phyloP scores from a whole-genome alignment of 768 basidiomycete genomes.

The Hygrocybe coccinea region DNA sequence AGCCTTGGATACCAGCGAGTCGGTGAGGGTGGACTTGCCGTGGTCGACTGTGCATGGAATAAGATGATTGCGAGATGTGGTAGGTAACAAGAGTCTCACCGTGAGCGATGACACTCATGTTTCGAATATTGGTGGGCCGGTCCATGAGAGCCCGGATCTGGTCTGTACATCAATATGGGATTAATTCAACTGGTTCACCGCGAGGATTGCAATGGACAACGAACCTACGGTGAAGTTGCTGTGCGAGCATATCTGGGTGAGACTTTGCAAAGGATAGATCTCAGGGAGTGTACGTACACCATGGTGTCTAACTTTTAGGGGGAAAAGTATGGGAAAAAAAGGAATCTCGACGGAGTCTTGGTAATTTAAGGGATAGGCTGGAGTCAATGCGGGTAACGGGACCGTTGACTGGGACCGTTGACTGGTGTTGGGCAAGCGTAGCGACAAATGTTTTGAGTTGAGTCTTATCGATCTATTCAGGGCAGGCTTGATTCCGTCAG shows the following conservation, averaged over 20 bases:
- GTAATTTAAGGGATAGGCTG: not conserved
- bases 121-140: slow-evolving; percentile 86
- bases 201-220: slow-evolving; percentile 28
- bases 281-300: slow-evolving; percentile 59
- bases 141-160: slow-evolving; percentile 89
- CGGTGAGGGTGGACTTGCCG: slow-evolving; percentile 99
- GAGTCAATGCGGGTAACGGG: not conserved
- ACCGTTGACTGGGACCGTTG: no score
- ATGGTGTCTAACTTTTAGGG: slow-evolving; percentile 57
- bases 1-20: slow-evolving; percentile 97
- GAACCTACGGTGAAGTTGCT: slow-evolving; percentile 88
- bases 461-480: slow-evolving; percentile 15
- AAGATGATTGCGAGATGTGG: slow-evolving; percentile 9
- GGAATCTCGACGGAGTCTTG: not conserved
- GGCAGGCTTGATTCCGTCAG: slow-evolving; percentile 6
- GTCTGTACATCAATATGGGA: slow-evolving; percentile 41
- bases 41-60: slow-evolving; percentile 77
- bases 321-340: slow-evolving; percentile 11
- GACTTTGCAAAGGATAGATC: slow-evolving; percentile 1
- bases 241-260: slow-evolving; percentile 16
- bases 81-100: slow-evolving; percentile 44
- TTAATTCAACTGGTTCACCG: not conserved
- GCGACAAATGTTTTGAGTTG: slow-evolving; percentile 1
- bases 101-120: slow-evolving; percentile 92
- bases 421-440: no score